Base-by-base conservation (phyloP, 1,284 basidiomycete genomes). In the Puccinia sorghi region DNA sequence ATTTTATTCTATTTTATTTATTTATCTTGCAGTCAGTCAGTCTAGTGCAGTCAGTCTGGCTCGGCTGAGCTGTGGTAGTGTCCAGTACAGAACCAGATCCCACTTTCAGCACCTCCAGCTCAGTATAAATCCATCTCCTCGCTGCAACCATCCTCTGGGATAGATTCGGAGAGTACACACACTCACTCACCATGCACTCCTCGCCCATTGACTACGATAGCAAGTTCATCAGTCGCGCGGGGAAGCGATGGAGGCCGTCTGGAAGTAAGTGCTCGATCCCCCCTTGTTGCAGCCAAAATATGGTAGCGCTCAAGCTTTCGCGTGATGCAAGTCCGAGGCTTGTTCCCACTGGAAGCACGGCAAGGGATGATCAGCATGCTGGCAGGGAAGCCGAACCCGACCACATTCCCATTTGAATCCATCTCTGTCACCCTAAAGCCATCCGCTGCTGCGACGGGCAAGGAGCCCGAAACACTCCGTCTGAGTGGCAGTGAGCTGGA, bases 331-430 rank as follows among this genome's bases (percentile, higher is more conserved):
- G 88, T 89, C 80, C 87, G 88, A 64, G 86, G 86, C 0, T 88
- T 97, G 43, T 89, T 91, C 82, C 92, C 90, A 0, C 87, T 93
- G 61, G 94, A 97, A 85, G 85, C 86, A 25, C 87, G 86, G 1
- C 93, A 93, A 0, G 92, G 92, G 3, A 86, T 96, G 81, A 90
- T 97, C 77, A 94, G 93, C 20, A 87, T 97, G 79, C 88, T 94
- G 3, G 87, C 88, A 12, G 88, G 88, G 48, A 87, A 87, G 85
- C 96, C 96, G 37, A 96, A 96, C 84, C 88, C 91, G n/a, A 86
- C 87, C 4, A 92, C 93, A 20, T 98, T 97, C 86, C 95, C 95
- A 0, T 91, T 98, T 84, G 89, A 90, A 8, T 89, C 89, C 1
- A 85, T 97, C 81, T 89, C 87, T 41, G 83, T 88, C 79, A 85